These are phyloP conservation scores for Camelina laxa DNA, from an alignment of 345 rosid species.

Conservation along the genomic window DNA sequence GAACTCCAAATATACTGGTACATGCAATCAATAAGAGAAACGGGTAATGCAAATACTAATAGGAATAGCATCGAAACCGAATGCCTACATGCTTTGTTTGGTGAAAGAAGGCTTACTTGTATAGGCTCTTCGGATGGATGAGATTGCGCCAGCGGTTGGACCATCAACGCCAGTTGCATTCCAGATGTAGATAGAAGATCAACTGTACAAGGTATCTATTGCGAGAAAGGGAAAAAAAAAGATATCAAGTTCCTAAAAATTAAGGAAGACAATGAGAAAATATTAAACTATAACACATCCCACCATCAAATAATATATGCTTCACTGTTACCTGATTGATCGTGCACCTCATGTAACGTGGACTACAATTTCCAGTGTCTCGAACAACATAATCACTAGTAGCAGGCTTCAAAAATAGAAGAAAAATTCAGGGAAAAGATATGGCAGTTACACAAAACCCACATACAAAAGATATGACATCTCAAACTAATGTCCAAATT, in stretches of 20 bases:
- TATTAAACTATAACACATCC: constrained; percentile 11
- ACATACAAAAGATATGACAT: constrained; percentile 20
- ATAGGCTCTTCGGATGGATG: constrained; percentile 97
- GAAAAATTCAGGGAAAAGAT: constrained; percentile 21
- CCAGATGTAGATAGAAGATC: constrained; percentile 95
- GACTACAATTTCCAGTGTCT: constrained; percentile 98
- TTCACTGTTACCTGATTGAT: constrained; percentile 76
- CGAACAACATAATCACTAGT: constrained; percentile 82
- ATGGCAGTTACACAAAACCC: constrained; percentile 26
- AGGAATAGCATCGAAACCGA: constrained; percentile 9
- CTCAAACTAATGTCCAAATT: constrained; percentile 29
- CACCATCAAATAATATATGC: constrained; percentile 22
- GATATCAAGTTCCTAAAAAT: constrained; percentile 1
- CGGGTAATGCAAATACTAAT: background rate
- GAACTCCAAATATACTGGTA: constrained; percentile 11
- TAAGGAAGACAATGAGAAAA: constrained; percentile 10
- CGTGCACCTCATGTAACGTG: constrained; percentile 98
- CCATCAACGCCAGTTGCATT: constrained; percentile 91
- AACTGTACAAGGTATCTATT: constrained; percentile 93
- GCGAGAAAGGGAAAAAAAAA: constrained; percentile 11
- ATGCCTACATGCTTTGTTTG: constrained; percentile 2
- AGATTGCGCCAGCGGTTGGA: constrained; percentile 95
- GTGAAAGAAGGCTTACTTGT: constrained; percentile 59
- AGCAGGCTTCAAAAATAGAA: constrained; percentile 70
- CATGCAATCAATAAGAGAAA: constrained; percentile 18